Evolutionary conservation across 2,329 filamentous ascomycete genomes (phyloP).

Genomic region (Corynespora cassiicola): DNA sequence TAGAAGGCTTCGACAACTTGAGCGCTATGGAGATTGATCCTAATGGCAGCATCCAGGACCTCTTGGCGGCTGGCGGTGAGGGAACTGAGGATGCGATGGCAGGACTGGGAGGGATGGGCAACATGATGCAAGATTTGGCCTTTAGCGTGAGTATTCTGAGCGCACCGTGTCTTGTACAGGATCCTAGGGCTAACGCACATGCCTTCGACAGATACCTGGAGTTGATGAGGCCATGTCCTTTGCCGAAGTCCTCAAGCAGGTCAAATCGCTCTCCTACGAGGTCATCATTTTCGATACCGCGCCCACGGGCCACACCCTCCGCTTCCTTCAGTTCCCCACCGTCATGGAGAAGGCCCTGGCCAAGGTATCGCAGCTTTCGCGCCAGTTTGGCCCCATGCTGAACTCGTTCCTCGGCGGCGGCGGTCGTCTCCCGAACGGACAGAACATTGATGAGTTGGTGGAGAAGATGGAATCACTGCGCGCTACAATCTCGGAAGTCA

Average conservation of each 20-base stretch:
- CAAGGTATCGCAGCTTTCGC: slow-evolving; percentile 92
- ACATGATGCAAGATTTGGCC: slow-evolving; percentile 98
- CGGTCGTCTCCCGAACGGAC: slow-evolving; percentile 85
- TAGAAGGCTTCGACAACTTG: slow-evolving; percentile 91
- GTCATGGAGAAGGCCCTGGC: slow-evolving; percentile 98
- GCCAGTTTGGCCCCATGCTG: slow-evolving; percentile 93
- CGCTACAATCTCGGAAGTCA: slow-evolving; percentile 93
- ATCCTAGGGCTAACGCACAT: slow-evolving; percentile 8
- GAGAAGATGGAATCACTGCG: slow-evolving; percentile 93
- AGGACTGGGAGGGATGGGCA: slow-evolving; percentile 74
- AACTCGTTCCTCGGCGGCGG: slow-evolving; percentile 86
- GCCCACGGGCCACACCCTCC: slow-evolving; percentile 95
- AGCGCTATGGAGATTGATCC: slow-evolving; percentile 99
- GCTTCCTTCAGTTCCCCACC: slow-evolving; percentile 97
- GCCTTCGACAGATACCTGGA: slow-evolving; percentile 78
- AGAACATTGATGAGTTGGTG: slow-evolving; percentile 89
- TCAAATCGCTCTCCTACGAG: slow-evolving; percentile 98
- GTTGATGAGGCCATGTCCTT: slow-evolving; percentile 99
- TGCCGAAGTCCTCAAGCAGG: slow-evolving; percentile 97
- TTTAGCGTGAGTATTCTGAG: slow-evolving; percentile 73
- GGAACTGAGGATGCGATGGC: slow-evolving; percentile 73
- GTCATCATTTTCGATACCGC: slow-evolving; percentile 99
- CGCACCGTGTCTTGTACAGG: neutral
- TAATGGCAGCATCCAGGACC: slow-evolving; percentile 95
- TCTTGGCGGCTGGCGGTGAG: slow-evolving; percentile 81